A percentile compares a stretch with the other conserved stretches of the same genome.
These are phyloP conservation scores for Coemansia sp. DNA, from an alignment of 192 early-diverging fungal genomes.

Conservation along the genomic window DNA sequence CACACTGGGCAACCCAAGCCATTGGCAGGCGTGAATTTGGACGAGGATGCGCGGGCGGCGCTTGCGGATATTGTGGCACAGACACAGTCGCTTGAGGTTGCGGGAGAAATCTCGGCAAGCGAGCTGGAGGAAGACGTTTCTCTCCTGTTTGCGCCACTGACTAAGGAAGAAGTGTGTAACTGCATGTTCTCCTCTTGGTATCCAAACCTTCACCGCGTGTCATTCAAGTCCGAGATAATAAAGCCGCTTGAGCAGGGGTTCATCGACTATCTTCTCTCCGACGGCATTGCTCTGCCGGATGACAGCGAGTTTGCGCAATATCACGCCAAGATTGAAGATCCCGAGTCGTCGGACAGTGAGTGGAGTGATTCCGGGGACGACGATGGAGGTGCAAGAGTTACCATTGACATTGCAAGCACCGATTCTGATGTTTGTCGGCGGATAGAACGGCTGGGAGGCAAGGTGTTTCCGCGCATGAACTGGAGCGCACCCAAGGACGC, in stretches of 20 bases:
- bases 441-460: conserved; percentile 71
- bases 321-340: conserved; percentile 17
- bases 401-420: conserved; percentile 12
- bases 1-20: no score
- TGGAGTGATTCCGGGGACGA: conserved; percentile 45
- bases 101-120: no score
- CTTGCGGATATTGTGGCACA: not conserved
- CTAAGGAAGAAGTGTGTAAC: conserved; percentile 58
- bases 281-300: conserved; percentile 79
- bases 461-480: conserved; percentile 89
- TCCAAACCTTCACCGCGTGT: conserved; percentile 54
- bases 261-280: conserved; percentile 77
- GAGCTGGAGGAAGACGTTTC: conserved; percentile 4
- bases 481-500: conserved; percentile 97
- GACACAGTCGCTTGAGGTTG: not conserved
- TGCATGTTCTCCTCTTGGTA: conserved; percentile 84
- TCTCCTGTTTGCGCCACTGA: conserved; percentile 54
- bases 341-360: conserved; percentile 16
- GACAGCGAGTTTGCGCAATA: conserved; percentile 49
- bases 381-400: conserved; percentile 7
- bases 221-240: conserved; percentile 73
- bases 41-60: not conserved
- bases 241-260: conserved; percentile 69
- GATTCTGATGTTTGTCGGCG: conserved; percentile 53
- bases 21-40: not conserved